phyloP scores from a whole-genome alignment of 2,329 filamentous ascomycete genomes.

The Epichloe coenophiala region DNA sequence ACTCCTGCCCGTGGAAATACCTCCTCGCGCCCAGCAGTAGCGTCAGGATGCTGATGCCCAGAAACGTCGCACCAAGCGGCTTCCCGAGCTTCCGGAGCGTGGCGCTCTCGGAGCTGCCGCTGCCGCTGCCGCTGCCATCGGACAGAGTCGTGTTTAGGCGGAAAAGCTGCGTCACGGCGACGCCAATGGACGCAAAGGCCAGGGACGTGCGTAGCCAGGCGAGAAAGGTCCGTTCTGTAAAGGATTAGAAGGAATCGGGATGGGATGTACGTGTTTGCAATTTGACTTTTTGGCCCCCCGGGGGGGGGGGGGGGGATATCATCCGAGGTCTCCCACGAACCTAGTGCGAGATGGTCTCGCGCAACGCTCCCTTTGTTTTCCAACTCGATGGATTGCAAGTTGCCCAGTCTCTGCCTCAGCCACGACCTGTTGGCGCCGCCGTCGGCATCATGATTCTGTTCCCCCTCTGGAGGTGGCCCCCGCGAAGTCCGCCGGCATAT shows the following conservation, averaged over 20 bases:
- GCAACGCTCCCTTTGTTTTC: constrained; percentile 81
- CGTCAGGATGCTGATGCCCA: constrained; percentile 62
- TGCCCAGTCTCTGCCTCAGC: constrained; percentile 35
- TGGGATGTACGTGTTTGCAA: no score
- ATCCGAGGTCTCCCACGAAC: no score
- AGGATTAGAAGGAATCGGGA: neutral
- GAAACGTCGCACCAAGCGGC: constrained; percentile 62
- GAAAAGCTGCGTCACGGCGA: constrained; percentile 75
- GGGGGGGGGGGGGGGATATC: no score
- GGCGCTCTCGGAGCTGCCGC: constrained; percentile 19
- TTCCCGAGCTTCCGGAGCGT: constrained; percentile 53
- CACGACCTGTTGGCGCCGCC: constrained; percentile 23
- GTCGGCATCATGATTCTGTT: constrained; percentile 4
- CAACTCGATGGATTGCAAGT: constrained; percentile 53
- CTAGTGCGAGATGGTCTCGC: constrained; percentile 66
- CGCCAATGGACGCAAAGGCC: constrained; percentile 69
- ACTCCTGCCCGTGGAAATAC: constrained; percentile 66
- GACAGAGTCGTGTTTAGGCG: constrained; percentile 58
- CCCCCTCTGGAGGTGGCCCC: constrained; percentile 7
- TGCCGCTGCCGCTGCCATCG: constrained; percentile 11
- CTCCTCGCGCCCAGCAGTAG: constrained; percentile 65
- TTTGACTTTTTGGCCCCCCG: no score
- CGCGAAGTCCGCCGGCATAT: constrained; percentile 8
- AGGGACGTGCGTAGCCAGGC: constrained; percentile 76
- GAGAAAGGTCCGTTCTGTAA: constrained; percentile 65